These are phyloP conservation scores for Phytopythium oedochilum DNA, from an alignment of 352 stramenopile species.

Conservation along the genomic window DNA sequence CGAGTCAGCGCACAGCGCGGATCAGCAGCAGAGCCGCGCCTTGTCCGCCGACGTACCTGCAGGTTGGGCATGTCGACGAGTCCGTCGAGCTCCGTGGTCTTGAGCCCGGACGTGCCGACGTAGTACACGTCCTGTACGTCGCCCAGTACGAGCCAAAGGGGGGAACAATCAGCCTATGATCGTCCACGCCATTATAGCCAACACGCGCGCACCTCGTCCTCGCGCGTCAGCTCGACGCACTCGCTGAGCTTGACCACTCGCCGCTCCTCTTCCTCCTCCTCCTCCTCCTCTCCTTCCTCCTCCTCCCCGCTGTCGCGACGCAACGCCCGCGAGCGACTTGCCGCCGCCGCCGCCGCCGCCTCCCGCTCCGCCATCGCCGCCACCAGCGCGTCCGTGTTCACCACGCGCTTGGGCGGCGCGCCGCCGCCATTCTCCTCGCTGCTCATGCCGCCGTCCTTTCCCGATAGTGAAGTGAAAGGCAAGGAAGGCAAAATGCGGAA, in stretches of 20 bases:
- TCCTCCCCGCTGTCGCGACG: constrained; percentile 6
- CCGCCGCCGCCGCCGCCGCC: not conserved
- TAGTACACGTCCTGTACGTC: constrained; percentile 68
- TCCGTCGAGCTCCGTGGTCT: constrained; percentile 60
- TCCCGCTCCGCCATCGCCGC: constrained; percentile 24
- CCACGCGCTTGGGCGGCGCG: constrained; percentile 17
- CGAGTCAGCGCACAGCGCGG: not conserved
- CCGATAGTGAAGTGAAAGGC: not conserved
- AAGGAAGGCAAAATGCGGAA: not conserved
- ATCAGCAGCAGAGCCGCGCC: not conserved
- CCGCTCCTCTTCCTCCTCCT: constrained; percentile 23
- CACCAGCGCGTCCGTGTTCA: constrained; percentile 33
- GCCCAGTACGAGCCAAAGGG: not conserved
- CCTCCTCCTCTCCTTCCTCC: constrained; percentile 4
- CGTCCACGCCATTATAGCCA: too few relatives aligned
- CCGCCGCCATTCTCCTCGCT: not conserved
- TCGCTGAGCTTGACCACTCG: constrained; percentile 49
- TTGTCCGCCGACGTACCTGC: constrained; percentile 15
- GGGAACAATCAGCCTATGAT: not conserved
- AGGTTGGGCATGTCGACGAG: constrained; percentile 48
- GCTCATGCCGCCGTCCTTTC: constrained; percentile 4
- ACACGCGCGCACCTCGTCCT: constrained; percentile 39
- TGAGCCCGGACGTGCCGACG: constrained; percentile 75
- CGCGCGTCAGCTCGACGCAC: constrained; percentile 53
- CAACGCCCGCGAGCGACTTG: not conserved